Evolutionary conservation across 2,329 filamentous ascomycete species (phyloP).

Genomic region (Orbilia brochopaga): DNA sequence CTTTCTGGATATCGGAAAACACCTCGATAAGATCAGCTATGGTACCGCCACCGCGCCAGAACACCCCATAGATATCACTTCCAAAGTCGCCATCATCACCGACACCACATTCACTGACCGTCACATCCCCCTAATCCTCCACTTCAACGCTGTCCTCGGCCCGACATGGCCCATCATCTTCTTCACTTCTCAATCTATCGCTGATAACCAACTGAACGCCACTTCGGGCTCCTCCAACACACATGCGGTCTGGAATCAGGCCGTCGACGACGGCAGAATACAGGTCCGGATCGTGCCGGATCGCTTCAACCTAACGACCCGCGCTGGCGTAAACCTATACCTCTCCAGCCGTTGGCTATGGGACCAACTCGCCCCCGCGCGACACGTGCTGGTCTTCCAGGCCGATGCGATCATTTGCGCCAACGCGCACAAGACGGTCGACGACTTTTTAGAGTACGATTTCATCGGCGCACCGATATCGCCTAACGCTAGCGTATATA

Average conservation of each 20-base stretch:
- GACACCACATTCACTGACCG: slow-evolving; percentile 57
- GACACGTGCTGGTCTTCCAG: slow-evolving; percentile 59
- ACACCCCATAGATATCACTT: not conserved
- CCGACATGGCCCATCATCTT: slow-evolving; percentile 61
- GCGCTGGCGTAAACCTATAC: slow-evolving; percentile 58
- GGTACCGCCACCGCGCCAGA: too few relatives aligned
- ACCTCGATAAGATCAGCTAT: too few relatives aligned
- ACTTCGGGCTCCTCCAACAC: slow-evolving; percentile 57
- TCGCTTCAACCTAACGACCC: slow-evolving; percentile 56
- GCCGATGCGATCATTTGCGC: slow-evolving; percentile 58
- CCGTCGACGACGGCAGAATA: slow-evolving; percentile 57
- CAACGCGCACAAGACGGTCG: slow-evolving; percentile 55
- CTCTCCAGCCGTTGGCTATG: slow-evolving; percentile 58
- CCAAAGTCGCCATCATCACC: slow-evolving; percentile 58
- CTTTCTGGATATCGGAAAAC: too few relatives aligned
- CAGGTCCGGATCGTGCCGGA: slow-evolving; percentile 59
- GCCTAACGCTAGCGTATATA: slow-evolving; percentile 54
- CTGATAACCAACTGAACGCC: slow-evolving; percentile 41
- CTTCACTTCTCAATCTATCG: slow-evolving; percentile 58
- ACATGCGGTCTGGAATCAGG: slow-evolving; percentile 56
- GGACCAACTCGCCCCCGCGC: slow-evolving; percentile 57
- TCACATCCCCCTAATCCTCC: slow-evolving; percentile 58
- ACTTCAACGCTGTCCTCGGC: slow-evolving; percentile 59
- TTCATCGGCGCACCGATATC: slow-evolving; percentile 57
- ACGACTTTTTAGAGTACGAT: slow-evolving; percentile 58